Evolutionary conservation across 2,329 filamentous ascomycete genomes (phyloP).

Genomic region (Teratosphaeria destructans): DNA sequence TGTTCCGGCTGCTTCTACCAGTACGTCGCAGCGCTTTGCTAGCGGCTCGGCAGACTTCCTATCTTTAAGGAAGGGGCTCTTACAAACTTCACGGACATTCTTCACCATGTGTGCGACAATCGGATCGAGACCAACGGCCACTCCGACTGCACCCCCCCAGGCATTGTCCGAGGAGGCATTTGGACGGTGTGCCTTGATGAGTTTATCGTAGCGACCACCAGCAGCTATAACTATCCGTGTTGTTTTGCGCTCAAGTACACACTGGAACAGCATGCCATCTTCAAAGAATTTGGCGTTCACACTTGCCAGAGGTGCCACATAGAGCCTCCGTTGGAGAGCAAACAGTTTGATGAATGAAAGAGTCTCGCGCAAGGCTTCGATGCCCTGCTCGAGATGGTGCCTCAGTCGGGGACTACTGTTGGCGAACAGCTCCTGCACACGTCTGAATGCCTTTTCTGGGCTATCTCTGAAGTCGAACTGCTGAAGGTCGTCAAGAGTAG

Average conservation of each 20-base stretch:
- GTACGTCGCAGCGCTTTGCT: conserved; percentile 57
- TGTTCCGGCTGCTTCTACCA: conserved; percentile 69
- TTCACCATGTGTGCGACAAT: conserved; percentile 53
- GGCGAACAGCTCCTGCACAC: conserved; percentile 45
- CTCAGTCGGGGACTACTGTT: conserved; percentile 28
- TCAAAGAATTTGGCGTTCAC: conserved; percentile 86
- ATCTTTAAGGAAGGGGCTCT: conserved; percentile 12
- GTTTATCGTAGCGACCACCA: conserved; percentile 81
- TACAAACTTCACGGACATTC: conserved; percentile 7
- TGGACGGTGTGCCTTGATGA: conserved; percentile 68
- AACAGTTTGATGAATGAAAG: conserved; percentile 67
- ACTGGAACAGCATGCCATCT: conserved; percentile 80
- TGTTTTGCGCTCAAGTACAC: conserved; percentile 73
- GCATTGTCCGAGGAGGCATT: conserved; percentile 4
- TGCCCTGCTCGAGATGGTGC: conserved; percentile 28
- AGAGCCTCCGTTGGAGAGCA: conserved; percentile 65
- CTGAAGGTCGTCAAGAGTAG: conserved; percentile 79
- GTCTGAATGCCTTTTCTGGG: conserved; percentile 63
- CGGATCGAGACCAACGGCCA: conserved; percentile 81
- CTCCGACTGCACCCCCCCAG: conserved; percentile 60
- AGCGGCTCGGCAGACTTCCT: not conserved
- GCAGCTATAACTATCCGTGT: conserved; percentile 69
- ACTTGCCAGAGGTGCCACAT: conserved; percentile 74
- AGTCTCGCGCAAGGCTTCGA: conserved; percentile 65
- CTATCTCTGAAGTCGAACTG: conserved; percentile 80